Evolutionary conservation across 2,329 filamentous ascomycete genomes (phyloP).

Genomic region (Paracamarosporium sp.): DNA sequence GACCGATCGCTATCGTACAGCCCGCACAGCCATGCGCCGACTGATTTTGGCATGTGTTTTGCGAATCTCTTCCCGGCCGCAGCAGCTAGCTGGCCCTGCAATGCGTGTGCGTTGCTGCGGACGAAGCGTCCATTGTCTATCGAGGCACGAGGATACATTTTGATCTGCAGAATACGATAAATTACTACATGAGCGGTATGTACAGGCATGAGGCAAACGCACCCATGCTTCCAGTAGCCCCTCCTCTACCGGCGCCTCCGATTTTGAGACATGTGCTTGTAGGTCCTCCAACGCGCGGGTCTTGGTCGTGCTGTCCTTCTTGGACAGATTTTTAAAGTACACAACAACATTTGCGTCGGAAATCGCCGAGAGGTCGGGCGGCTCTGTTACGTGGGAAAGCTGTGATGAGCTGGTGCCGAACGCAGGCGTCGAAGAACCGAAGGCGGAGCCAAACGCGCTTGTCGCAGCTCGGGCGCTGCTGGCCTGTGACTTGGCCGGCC

Average conservation of each 20-base stretch:
- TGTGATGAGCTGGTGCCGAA: conserved; percentile 61
- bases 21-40: conserved; percentile 90
- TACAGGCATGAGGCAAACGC: conserved; percentile 48
- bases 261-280: conserved; percentile 66
- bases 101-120: conserved; percentile 80
- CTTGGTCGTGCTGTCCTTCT: conserved; percentile 93
- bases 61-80: conserved; percentile 81
- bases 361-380: conserved; percentile 78
- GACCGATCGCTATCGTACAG: conserved; percentile 83
- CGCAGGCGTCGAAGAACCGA: conserved; percentile 46
- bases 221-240: conserved; percentile 89
- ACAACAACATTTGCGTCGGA: conserved; percentile 84
- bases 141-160: conserved; percentile 84
- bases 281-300: conserved; percentile 89
- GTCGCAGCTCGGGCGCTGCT: conserved; percentile 67
- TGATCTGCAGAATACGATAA: conserved; percentile 62
- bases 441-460: conserved; percentile 47
- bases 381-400: conserved; percentile 87
- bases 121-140: conserved; percentile 90
- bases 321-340: conserved; percentile 88
- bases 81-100: conserved; percentile 70
- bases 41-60: conserved; percentile 75
- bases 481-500: conserved; percentile 66
- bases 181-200: conserved; percentile 48
- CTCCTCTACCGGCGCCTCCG: conserved; percentile 74